Base-by-base conservation (phyloP, 176 grass and related monocot genomes). In the Alloteropsis semialata region DNA sequence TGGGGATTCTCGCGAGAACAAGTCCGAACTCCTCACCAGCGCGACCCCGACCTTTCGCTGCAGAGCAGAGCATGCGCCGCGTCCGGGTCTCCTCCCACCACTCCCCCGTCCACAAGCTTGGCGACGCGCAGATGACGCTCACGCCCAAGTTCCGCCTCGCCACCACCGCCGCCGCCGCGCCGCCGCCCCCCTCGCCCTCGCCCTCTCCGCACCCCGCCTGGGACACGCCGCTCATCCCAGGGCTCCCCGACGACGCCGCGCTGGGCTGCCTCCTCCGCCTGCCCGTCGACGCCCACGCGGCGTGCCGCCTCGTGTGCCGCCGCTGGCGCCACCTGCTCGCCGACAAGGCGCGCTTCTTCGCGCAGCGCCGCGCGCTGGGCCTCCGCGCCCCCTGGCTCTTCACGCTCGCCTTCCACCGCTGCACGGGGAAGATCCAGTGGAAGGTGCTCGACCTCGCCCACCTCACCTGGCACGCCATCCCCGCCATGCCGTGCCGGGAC, bases 341-440 rank as follows among this genome's bases (percentile, higher is more conserved):
- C 19, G 83, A 91, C 87, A 90, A 89, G 79, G 81, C 86, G 5
- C 76, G 77, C 3, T 98, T 93, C 82, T 94, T 99, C 56, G 48
- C 59, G 27, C 92, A 90, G 3, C 79, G 93, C 6, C 83, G 75
- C 28, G 56, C 27, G 3, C 88, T 99, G 45, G 93, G 88, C 15
- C 81, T 96, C 48, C 72, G 74, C 17, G 63, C 85, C 0, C 96
- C 96, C 0, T 96, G 78, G 83, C 30, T 99, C 39, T 96, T 94
- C 82, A 99, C 93, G 1, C 82, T 99, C 13, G 96, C 96, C 1
- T 99, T 93, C 87, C 96, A 99, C 78, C 84, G 93, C 24, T 99
- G 96, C 87, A 96, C 93, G 8, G 96, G 96, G 17, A 94, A 96
- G 80, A 99, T 99, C 21, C 90, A 99, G 41, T 99, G 96, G 96